These are phyloP conservation scores for Tylopilus sp. DNA, from an alignment of 1,284 basidiomycete genomes.

Conservation along the genomic window DNA sequence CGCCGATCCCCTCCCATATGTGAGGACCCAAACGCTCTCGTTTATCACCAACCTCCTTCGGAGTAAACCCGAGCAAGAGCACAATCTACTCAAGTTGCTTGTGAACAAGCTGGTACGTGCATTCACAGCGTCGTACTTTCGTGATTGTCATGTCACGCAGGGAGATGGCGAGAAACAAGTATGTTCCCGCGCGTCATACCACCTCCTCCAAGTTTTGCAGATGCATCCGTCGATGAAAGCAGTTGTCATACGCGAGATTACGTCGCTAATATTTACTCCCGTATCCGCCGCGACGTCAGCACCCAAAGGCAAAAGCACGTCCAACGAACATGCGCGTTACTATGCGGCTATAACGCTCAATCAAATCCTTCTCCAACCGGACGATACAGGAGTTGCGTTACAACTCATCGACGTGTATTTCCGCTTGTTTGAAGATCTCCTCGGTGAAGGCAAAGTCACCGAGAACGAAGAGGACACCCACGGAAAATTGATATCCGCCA, in stretches of 20 bases:
- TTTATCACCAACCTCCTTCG: slow-evolving; percentile 80
- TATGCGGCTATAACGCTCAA: slow-evolving; percentile 94
- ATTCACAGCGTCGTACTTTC: not conserved
- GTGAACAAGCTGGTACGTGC: slow-evolving; percentile 87
- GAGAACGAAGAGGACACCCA: slow-evolving; percentile 65
- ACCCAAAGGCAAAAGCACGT: slow-evolving; percentile 33
- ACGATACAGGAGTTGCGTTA: slow-evolving; percentile 77
- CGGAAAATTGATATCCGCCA: slow-evolving; percentile 85
- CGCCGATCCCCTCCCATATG: slow-evolving; percentile 85
- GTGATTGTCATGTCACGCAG: slow-evolving; percentile 38
- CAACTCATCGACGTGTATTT: slow-evolving; percentile 92
- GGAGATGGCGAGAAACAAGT: slow-evolving; percentile 89
- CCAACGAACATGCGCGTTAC: slow-evolving; percentile 75
- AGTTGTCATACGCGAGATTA: slow-evolving; percentile 87
- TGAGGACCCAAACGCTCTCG: slow-evolving; percentile 77
- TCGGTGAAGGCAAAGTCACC: slow-evolving; percentile 54
- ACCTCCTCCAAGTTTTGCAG: slow-evolving; percentile 87
- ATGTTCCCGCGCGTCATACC: slow-evolving; percentile 88
- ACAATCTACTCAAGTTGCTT: slow-evolving; percentile 88
- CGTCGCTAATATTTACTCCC: slow-evolving; percentile 62
- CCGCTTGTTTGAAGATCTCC: slow-evolving; percentile 88
- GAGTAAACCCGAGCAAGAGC: slow-evolving; percentile 95
- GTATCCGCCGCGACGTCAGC: slow-evolving; percentile 38
- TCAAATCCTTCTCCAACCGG: slow-evolving; percentile 80
- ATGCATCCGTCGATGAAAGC: slow-evolving; percentile 93